These are phyloP conservation scores for Tripterygium wilfordii DNA, from an alignment of 177 flowering plant species.

Conservation along the genomic window DNA sequence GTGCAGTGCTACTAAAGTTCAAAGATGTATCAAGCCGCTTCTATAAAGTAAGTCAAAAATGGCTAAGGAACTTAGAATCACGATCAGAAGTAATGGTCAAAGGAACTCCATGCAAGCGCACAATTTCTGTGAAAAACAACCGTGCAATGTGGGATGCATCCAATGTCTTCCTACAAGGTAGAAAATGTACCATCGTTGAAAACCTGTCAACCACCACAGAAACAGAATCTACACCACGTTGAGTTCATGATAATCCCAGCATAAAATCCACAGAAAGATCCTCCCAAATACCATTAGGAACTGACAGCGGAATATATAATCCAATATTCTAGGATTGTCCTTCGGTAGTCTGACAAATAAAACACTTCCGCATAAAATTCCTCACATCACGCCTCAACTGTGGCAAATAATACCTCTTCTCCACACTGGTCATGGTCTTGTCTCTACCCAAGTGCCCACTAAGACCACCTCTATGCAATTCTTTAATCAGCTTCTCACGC, in stretches of 20 bases:
- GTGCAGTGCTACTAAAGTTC: not conserved
- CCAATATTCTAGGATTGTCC: too few species aligned
- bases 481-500: too few species aligned
- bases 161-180: not conserved
- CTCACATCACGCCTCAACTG: too few species aligned
- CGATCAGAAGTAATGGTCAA: constrained; percentile 2
- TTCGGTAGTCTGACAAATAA: too few species aligned
- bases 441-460: too few species aligned
- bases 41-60: constrained; percentile 4
- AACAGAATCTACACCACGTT: constrained; percentile 3
- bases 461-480: too few species aligned
- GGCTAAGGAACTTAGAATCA: not conserved
- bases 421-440: too few species aligned
- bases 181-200: constrained; percentile 6
- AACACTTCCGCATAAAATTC: too few species aligned
- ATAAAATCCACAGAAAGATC: constrained; percentile 10
- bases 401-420: too few species aligned
- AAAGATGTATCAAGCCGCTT: not conserved
- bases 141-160: constrained; percentile 1
- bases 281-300: too few species aligned
- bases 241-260: constrained; percentile 1
- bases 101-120: constrained; percentile 1
- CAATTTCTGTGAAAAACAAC: not conserved
- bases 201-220: constrained; percentile 6
- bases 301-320: too few species aligned